Percentiles rank a stretch among this genome's conserved stretches.
phyloP scores from a whole-genome alignment of 805 yeast genomes.

The Wickerhamiella parazyma region DNA sequence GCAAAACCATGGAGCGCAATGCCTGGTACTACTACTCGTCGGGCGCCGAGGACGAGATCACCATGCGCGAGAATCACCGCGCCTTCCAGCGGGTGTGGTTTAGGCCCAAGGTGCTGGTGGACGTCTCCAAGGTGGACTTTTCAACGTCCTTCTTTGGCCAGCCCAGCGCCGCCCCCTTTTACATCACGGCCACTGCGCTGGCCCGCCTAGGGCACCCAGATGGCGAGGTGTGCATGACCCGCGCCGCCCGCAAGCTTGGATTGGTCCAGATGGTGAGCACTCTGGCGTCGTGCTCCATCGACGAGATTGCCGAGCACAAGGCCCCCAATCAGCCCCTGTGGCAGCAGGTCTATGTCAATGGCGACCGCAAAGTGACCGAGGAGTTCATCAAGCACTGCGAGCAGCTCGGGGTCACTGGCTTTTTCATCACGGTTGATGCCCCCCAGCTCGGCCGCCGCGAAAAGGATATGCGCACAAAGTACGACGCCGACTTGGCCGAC shows the following conservation, averaged over 20 bases:
- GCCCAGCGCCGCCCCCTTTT: slow-evolving; percentile 61
- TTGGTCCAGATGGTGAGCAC: slow-evolving; percentile 88
- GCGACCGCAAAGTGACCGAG: slow-evolving; percentile 53
- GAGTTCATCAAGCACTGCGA: slow-evolving; percentile 59
- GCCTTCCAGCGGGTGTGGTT: slow-evolving; percentile 83
- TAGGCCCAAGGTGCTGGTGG: slow-evolving; percentile 69
- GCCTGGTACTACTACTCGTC: slow-evolving; percentile 93
- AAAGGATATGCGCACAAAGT: slow-evolving; percentile 64
- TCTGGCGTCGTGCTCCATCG: slow-evolving; percentile 74
- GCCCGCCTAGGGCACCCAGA: slow-evolving; percentile 88
- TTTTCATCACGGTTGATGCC: slow-evolving; percentile 74
- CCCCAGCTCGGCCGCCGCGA: slow-evolving; percentile 87
- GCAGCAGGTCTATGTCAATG: slow-evolving; percentile 77
- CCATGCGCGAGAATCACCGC: slow-evolving; percentile 78
- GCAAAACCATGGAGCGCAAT: slow-evolving; percentile 55
- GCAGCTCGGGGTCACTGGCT: slow-evolving; percentile 59
- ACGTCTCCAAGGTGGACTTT: slow-evolving; percentile 61
- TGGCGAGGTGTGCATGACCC: slow-evolving; percentile 77
- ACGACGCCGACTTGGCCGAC: slow-evolving; percentile 37
- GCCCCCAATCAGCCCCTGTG: slow-evolving; percentile 61
- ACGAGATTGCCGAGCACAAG: slow-evolving; percentile 67
- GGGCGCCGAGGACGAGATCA: slow-evolving; percentile 86
- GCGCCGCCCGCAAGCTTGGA: slow-evolving; percentile 61
- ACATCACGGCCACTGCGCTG: slow-evolving; percentile 81
- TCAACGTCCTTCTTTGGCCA: slow-evolving; percentile 67